Conservation (phyloP, 345 rosid species). For the Arabidopsis arenosa region DNA sequence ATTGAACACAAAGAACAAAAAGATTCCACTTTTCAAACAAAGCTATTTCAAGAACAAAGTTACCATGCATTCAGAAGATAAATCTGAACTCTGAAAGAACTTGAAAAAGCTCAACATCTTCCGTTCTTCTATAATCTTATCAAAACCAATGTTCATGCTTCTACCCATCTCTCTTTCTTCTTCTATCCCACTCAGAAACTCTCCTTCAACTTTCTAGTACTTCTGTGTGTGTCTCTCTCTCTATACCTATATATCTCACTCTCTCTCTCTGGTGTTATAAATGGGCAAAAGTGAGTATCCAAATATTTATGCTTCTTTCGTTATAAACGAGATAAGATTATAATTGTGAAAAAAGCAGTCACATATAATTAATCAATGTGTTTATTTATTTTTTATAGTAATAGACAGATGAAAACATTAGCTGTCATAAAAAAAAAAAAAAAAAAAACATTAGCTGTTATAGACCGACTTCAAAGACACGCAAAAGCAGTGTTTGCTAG, state of each 20-base stretch:
- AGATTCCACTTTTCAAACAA: background rate
- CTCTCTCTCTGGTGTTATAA: background rate
- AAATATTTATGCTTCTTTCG: background rate
- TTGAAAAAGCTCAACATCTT: constrained; percentile 34
- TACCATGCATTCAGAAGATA: constrained; percentile 42
- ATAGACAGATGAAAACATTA: background rate
- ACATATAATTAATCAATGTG: background rate
- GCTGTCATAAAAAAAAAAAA: too few species aligned
- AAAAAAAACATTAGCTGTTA: background rate
- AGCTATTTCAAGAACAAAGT: background rate
- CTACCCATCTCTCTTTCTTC: constrained; percentile 27
- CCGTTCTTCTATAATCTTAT: background rate
- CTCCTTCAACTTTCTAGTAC: constrained; percentile 6
- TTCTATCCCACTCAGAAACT: constrained; percentile 10
- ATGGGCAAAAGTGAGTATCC: background rate
- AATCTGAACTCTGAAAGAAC: constrained; percentile 28
- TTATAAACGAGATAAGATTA: background rate
- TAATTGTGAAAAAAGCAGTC: constrained; percentile 1
- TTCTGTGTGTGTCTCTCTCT: background rate
- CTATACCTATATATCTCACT: background rate
- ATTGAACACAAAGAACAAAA: constrained; percentile 3
- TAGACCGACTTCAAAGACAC: constrained; percentile 35
- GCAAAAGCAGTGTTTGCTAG: constrained; percentile 33
- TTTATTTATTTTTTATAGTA: background rate
- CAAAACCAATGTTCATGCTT: constrained; percentile 5